Base-by-base conservation (phyloP, 441 rosid genomes). In the Heliophila coronopifolia region DNA sequence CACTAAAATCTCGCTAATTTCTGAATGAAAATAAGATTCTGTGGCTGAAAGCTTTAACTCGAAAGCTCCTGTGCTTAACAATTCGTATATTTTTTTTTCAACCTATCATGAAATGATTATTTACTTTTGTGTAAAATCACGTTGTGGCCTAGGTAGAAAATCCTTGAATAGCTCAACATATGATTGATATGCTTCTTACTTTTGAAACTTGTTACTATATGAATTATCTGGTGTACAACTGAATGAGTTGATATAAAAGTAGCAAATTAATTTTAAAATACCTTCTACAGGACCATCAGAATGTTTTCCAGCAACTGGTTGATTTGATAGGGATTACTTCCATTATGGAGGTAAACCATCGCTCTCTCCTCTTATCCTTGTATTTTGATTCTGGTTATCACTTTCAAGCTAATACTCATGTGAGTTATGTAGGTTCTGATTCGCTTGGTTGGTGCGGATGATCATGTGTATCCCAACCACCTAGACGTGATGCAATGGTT, bases 311-410 rank as follows among this genome's bases (percentile, higher is more conserved):
- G 48, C 80, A 78, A 27, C 66, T 89, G 53, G 99, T 89, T 56
- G 95, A 89, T 78, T 73, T 93, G 62, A 93, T 86, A 45, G 95
- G 99, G 65, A 83, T 89, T 58, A 93, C 97, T 22, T 93, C 97
- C 68, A 84, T 93, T 61, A 93, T 84, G 97, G 93, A 93, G 97
- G 99, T 89, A 69, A 57, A 42, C 45, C 48, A 5, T 23, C 24
- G 34, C n/a, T n/a, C n/a, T n/a, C n/a, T n/a, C n/a, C n/a, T n/a
- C n/a, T n/a, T n/a, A n/a, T n/a, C n/a, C n/a, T n/a, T n/a, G n/a
- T 20, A 27, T 34, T 26, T 23, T 24, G 36, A 9, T 6, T 59
- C 45, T 38, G 25, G 5, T 13, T 40, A 40, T 49, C 28, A 13
- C 33, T 61, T 33, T 41, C 17, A 22, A 20, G 20, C 46, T 26